Base-by-base conservation (phyloP, 208 protist genomes). In the Crithidia bombi region DNA sequence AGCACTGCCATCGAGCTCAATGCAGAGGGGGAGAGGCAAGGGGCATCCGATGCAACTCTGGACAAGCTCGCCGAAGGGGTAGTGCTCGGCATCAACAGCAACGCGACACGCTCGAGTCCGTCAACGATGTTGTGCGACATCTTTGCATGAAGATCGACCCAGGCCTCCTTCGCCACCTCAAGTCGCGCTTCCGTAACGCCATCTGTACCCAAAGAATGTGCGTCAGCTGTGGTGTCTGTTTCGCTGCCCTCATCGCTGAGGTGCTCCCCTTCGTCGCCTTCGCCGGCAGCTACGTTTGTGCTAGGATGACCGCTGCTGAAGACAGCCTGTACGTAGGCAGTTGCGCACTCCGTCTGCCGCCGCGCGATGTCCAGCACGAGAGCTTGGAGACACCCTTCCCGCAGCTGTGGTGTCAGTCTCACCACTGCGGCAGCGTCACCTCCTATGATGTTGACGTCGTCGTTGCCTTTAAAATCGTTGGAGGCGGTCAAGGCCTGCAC, bases 241-340 rank as follows among this genome's bases (percentile, higher is more conserved):
- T 39, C 35, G 54, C 54, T n/a, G 25, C 33, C 35, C 14, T 44
- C 55, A 28, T 50, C 15, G 15, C 15, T n/a, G n/a, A n/a, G n/a
- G n/a, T n/a, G n/a, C n/a, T n/a, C n/a, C n/a, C 25, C 15, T 17
- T 51, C 43, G 15, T 32, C 51, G 32, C 33, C 30, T n/a, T 28
- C 62, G 23, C 19, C n/a, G n/a, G n/a, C n/a, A n/a, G n/a, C n/a
- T n/a, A n/a, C n/a, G n/a, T n/a, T n/a, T n/a, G n/a, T n/a, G n/a
- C n/a, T n/a, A n/a, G n/a, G n/a, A n/a, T n/a, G n/a, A n/a, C n/a
- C n/a, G n/a, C n/a, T n/a, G n/a, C n/a, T n/a, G n/a, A n/a, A 33
- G 46, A 63, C 35, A 9, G 43, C 43, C 19, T 38, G 69, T 50
- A 75, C 69, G 38, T 63, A 75, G 17, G 61, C 52, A 9, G 69